These are phyloP conservation scores for Nicotiana undulata DNA, from an alignment of 257 asterid species.

Conservation along the genomic window DNA sequence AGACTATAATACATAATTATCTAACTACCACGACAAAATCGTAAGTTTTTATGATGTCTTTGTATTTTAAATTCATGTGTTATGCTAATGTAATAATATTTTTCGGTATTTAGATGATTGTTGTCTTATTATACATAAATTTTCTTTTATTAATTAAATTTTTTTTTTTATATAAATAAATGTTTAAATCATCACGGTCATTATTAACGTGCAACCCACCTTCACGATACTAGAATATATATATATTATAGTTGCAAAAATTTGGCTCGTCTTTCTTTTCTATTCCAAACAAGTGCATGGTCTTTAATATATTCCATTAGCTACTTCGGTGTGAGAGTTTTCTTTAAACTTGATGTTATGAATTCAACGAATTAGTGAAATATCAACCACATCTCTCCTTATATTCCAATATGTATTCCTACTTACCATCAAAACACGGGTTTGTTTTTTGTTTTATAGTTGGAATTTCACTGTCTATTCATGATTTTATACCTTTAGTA, in stretches of 20 bases:
- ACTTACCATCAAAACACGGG: not conserved
- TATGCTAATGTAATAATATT: no score
- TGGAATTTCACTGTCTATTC: not conserved
- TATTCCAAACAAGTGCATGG: not conserved
- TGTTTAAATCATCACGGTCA: no score
- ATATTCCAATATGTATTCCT: not conserved
- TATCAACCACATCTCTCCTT: not conserved
- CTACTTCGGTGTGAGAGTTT: not conserved
- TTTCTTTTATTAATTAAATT: no score
- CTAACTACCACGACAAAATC: no score
- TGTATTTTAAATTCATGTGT: no score
- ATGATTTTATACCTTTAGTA: not conserved
- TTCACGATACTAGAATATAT: no score
- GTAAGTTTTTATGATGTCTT: no score
- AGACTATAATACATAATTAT: no score
- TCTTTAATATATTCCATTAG: not conserved
- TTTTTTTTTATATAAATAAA: no score
- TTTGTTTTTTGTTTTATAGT: not conserved
- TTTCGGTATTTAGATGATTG: no score
- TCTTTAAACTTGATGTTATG: not conserved
- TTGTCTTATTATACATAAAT: no score
- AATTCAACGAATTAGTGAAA: not conserved
- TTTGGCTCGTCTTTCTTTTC: not conserved
- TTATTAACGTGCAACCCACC: no score
- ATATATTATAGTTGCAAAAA: not conserved